Conservation (phyloP, 108 stramenopile genomes). For the Pseudonitzschia multiseries region DNA sequence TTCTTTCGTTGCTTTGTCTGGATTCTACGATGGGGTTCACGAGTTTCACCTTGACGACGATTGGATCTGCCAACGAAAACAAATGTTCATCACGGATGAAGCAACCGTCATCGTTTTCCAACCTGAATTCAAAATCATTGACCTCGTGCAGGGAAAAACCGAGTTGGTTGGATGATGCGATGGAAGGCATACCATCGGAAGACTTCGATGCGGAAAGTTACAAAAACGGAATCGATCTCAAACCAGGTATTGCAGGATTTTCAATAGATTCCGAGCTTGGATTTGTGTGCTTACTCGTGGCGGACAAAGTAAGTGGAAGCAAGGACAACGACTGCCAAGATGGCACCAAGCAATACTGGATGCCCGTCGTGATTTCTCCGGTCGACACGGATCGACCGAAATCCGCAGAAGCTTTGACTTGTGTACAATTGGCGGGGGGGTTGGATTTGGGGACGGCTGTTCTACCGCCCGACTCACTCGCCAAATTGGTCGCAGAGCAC, state of each 20-base stretch:
- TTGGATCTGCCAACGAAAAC: background rate
- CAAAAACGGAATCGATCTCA: slow-evolving; percentile 1
- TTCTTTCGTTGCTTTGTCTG: background rate
- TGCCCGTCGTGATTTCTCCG: slow-evolving; percentile 11
- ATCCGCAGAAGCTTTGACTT: slow-evolving; percentile 30
- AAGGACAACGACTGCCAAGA: background rate
- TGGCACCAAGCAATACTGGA: background rate
- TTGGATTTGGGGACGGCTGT: slow-evolving; percentile 38
- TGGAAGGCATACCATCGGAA: slow-evolving; percentile 10
- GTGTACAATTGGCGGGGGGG: slow-evolving; percentile 39
- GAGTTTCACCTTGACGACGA: background rate
- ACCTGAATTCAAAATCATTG: background rate
- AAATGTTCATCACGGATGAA: background rate
- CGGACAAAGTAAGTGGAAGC: background rate
- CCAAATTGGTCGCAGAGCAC: slow-evolving; percentile 20
- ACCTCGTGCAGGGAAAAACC: slow-evolving; percentile 10
- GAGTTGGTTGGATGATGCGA: slow-evolving; percentile 27
- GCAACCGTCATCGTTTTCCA: no score
- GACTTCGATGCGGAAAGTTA: background rate
- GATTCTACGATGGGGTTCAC: slow-evolving; percentile 1
- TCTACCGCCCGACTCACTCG: slow-evolving; percentile 30
- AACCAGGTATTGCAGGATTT: slow-evolving; percentile 31
- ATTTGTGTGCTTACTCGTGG: slow-evolving; percentile 28
- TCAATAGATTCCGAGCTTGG: slow-evolving; percentile 25
- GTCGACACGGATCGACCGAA: slow-evolving; percentile 20